These are phyloP conservation scores for Penicillium angulare DNA, from an alignment of 495 filamentous ascomycete genomes.

Conservation along the genomic window DNA sequence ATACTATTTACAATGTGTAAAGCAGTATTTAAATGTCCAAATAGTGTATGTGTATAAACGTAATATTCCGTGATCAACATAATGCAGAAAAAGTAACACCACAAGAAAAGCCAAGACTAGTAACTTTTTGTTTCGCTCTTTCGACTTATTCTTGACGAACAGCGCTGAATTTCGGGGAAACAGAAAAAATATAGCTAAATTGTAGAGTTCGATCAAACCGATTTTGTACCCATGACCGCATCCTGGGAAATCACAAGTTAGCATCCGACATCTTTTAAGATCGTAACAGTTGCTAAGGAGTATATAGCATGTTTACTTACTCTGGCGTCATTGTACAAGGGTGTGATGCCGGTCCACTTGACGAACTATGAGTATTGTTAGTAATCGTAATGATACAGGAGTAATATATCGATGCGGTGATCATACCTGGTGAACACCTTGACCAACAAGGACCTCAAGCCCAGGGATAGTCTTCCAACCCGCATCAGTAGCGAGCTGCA, in stretches of 20 bases:
- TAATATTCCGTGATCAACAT: no score
- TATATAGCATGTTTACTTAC: slow-evolving; percentile 20
- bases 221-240: slow-evolving; percentile 28
- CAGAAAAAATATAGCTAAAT: neutral
- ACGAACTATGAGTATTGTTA: slow-evolving; percentile 51
- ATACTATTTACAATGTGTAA: no score
- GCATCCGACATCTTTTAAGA: slow-evolving; percentile 10
- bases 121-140: slow-evolving; percentile 4
- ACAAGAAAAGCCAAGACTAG: slow-evolving; percentile 3
- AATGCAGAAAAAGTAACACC: neutral
- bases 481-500: slow-evolving; percentile 74
- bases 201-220: slow-evolving; percentile 9
- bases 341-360: slow-evolving; percentile 75
- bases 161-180: slow-evolving; percentile 1
- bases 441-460: slow-evolving; percentile 84
- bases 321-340: slow-evolving; percentile 64
- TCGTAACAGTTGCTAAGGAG: no score
- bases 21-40: no score
- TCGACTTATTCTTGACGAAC: neutral
- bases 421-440: slow-evolving; percentile 71
- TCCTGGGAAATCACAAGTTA: slow-evolving; percentile 12
- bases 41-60: no score
- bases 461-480: slow-evolving; percentile 89
- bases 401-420: slow-evolving; percentile 48
- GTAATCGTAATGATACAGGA: slow-evolving; percentile 1